Conservation (phyloP, 2,329 filamentous ascomycete genomes). For the Penicillium digitatum region DNA sequence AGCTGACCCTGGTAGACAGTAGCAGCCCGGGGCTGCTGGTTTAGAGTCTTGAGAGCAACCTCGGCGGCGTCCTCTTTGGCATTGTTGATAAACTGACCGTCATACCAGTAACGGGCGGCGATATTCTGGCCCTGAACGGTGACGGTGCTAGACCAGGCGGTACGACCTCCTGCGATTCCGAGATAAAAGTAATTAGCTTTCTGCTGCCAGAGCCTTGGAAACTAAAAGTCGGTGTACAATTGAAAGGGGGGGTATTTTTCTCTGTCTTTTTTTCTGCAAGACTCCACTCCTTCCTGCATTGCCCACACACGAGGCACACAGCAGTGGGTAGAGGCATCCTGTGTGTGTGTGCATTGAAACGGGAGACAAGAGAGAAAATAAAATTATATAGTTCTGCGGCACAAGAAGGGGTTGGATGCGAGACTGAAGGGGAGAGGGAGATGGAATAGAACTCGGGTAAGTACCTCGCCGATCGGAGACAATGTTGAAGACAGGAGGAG, state of each 20-base stretch:
- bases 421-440: neutral
- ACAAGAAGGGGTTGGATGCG: constrained; percentile 22
- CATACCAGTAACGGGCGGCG: constrained; percentile 83
- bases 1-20: constrained; percentile 27
- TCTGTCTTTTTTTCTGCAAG: constrained; percentile 12
- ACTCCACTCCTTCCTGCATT: constrained; percentile 27
- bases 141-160: constrained; percentile 82
- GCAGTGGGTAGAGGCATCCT: constrained; percentile 3
- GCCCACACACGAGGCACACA: constrained; percentile 18
- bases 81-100: constrained; percentile 81
- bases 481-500: constrained; percentile 62
- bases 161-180: constrained; percentile 66
- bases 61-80: constrained; percentile 90
- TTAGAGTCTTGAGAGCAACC: constrained; percentile 52
- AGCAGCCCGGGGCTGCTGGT: constrained; percentile 24
- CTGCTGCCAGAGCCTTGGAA: constrained; percentile 17
- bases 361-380: constrained; percentile 26
- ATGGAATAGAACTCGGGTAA: constrained; percentile 17
- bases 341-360: neutral
- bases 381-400: constrained; percentile 30
- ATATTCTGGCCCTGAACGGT: constrained; percentile 63
- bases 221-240: constrained; percentile 35
- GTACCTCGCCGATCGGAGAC: constrained; percentile 72
- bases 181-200: constrained; percentile 25
- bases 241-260: constrained; percentile 4